Conservation (phyloP, 1,284 basidiomycete genomes). For the Ustilago sp. region DNA sequence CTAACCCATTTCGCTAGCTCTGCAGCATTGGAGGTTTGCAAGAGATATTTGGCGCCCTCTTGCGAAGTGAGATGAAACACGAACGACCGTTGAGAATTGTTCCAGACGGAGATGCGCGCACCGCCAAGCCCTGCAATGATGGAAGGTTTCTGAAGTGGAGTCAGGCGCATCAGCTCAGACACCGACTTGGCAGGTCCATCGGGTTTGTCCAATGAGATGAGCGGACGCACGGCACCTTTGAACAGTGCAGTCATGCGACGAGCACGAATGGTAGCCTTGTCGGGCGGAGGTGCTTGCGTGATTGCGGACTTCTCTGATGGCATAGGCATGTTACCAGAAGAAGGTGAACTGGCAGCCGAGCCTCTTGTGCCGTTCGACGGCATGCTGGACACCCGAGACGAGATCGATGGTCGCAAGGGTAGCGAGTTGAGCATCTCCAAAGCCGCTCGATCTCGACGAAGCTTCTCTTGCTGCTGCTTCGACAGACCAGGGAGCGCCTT, state of each 20-base stretch:
- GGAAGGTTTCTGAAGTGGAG: slow-evolving; percentile 56
- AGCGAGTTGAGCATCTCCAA: slow-evolving; percentile 38
- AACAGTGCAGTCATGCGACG: slow-evolving; percentile 67
- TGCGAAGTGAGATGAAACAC: slow-evolving; percentile 63
- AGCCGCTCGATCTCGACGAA: slow-evolving; percentile 53
- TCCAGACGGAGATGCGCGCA: slow-evolving; percentile 61
- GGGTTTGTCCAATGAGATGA: slow-evolving; percentile 53
- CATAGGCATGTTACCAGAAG: slow-evolving; percentile 11
- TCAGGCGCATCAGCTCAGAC: slow-evolving; percentile 53
- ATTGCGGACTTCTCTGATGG: slow-evolving; percentile 22
- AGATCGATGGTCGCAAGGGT: slow-evolving; percentile 33
- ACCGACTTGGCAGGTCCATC: slow-evolving; percentile 37
- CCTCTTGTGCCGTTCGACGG: slow-evolving; percentile 22
- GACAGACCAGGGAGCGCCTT: slow-evolving; percentile 50
- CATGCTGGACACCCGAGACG: slow-evolving; percentile 49
- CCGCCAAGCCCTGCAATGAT: slow-evolving; percentile 53
- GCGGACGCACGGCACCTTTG: slow-evolving; percentile 61
- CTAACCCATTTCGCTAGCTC: slow-evolving; percentile 62
- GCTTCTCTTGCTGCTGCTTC: slow-evolving; percentile 61
- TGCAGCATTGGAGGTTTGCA: slow-evolving; percentile 60
- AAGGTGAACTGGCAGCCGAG: slow-evolving; percentile 13
- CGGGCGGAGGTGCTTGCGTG: slow-evolving; percentile 27
- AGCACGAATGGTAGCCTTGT: slow-evolving; percentile 51
- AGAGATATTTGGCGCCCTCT: slow-evolving; percentile 58
- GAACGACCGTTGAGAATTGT: slow-evolving; percentile 61